Base-by-base conservation (phyloP, 805 yeast genomes). In the Lachancea thermotolerans region DNA sequence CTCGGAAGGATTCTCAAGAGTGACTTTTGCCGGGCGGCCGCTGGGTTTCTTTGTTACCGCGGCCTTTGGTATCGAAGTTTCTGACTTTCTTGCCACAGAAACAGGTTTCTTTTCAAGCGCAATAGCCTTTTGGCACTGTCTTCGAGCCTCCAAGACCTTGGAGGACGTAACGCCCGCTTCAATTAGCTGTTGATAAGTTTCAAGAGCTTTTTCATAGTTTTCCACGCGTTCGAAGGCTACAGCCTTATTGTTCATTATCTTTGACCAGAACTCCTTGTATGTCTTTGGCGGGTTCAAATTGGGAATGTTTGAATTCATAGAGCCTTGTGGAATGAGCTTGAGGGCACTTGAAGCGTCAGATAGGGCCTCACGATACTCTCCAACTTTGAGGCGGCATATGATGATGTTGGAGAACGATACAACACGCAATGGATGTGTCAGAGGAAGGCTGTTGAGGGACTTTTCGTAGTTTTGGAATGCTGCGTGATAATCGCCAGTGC, bases 141-240 rank as follows among this genome's bases (percentile, higher is more conserved):
- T 74, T 59, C 79, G 88, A 2, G 91, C 95, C 41, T 86, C 96
- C 75, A 91, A 66, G 0, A 79, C 71, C 28, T 75, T 69, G 47
- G 80, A 78, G 29, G 79, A 76, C 2, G 81, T 75, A 18, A 76
- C 77, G 0, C 95, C 95, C 48, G 79, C 76, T 46, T 78, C 76
- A 14, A 93, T 72, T 41, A 90, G 70, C 30, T 69, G 62, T 47
- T 73, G 75, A 70, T 88, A 91, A 5, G 76, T 59, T 0, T 64
- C 69, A 21, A 85, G 68, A 0, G 97, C 82, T 6, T 74, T 81
- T 45, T 71, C 59, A 63, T 74, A 86, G 52, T 74, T 75, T 56
- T 93, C 99, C 43, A 80, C 57, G 62, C 79, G 79, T 64, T 93
- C 99, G 35, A 81, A 71, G 2, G 91, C 82, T 58, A 93, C 97